Evolutionary conservation across 768 basidiomycete species (phyloP).

Genomic region (Sarcomyxa edulis): DNA sequence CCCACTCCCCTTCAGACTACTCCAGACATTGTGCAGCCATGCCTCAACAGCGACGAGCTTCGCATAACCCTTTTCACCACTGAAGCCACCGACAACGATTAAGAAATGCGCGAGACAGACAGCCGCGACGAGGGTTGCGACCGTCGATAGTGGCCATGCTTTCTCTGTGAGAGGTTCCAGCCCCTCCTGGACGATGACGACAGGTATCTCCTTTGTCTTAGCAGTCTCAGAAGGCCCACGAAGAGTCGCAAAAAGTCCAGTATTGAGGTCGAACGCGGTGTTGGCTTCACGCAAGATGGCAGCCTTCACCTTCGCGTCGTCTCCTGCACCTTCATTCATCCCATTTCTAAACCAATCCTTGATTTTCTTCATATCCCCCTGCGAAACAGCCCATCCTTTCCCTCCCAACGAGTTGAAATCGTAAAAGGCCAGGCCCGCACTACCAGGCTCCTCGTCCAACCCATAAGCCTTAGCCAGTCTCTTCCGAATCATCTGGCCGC

Average conservation of each 20-base stretch:
- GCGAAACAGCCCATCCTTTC: constrained; percentile 32
- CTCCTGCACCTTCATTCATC: constrained; percentile 45
- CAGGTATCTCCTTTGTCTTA: constrained; percentile 10
- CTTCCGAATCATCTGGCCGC: constrained; percentile 67
- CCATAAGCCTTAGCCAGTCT: constrained; percentile 63
- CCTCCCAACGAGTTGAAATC: constrained; percentile 55
- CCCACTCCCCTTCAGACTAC: not conserved
- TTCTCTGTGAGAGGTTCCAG: constrained; percentile 1
- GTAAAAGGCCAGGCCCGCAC: constrained; percentile 59
- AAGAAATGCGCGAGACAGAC: constrained; percentile 46
- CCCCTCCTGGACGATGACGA: constrained; percentile 5
- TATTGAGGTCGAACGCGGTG: constrained; percentile 43
- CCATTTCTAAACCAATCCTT: constrained; percentile 67
- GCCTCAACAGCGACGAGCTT: constrained; percentile 36
- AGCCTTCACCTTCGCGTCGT: constrained; percentile 34
- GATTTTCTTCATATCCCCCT: constrained; percentile 65
- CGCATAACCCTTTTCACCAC: constrained; percentile 38
- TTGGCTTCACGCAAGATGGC: constrained; percentile 44
- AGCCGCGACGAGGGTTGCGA: constrained; percentile 19
- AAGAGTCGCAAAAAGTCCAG: constrained; percentile 37
- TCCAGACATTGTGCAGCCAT: constrained; percentile 22
- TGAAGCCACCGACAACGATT: constrained; percentile 40
- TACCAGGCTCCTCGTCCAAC: constrained; percentile 43
- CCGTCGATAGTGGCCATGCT: constrained; percentile 15
- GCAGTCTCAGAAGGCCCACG: not conserved